Base-by-base conservation (phyloP, 2,329 filamentous ascomycete species). In the Colletotrichum liaoningense region DNA sequence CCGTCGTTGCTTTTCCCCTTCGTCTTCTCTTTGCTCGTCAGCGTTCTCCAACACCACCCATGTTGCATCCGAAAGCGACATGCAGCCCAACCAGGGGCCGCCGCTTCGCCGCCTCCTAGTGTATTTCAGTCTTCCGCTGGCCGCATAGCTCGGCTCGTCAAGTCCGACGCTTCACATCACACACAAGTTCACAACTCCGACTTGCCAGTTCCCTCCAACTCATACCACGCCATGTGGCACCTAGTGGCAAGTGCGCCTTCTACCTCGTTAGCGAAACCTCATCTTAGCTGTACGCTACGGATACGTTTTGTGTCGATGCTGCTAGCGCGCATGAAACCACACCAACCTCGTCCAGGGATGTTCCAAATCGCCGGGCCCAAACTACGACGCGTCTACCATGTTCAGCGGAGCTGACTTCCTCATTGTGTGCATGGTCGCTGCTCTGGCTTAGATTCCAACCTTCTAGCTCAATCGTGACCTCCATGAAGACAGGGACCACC, bases 341-440 rank as follows among this genome's bases (percentile, higher is more conserved):
- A 33, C 22, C 24, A 26, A 16, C 59, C 12, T 24, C 12, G 49
- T 35, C 58, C 58, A 69, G 35, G 66, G 60, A 59, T 65, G 60
- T 22, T 69, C 67, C 67, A 54, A 69, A 69, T 62, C 54, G 30
- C 38, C 56, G 67, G 67, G 38, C 28, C 67, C 35, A 35, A 26
- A 24, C 67, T 28, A 42, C 30, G 42, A 62, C 30, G 42, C 30
- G 24, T 60, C 30, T 49, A 24, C 38, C 30, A 30, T 62, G 65
- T 55, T 38, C 46, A 68, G 57, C 59, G 58, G 60, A 64, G 59
- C 28, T 30, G 42, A 33, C 35, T 69, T 57, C 59, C 60, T 19
- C 52, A 11, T 54, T 69, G 16, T 26, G 67, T 30, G 33, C 33
- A 22, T 35, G 67, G 54, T 26, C 67, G 54, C 42, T 28, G 54